Percentiles rank a stretch among this genome's conserved stretches.
Evolutionary conservation across 2,329 filamentous ascomycete genomes (phyloP).

Genomic region (Fusarium bactridioides): DNA sequence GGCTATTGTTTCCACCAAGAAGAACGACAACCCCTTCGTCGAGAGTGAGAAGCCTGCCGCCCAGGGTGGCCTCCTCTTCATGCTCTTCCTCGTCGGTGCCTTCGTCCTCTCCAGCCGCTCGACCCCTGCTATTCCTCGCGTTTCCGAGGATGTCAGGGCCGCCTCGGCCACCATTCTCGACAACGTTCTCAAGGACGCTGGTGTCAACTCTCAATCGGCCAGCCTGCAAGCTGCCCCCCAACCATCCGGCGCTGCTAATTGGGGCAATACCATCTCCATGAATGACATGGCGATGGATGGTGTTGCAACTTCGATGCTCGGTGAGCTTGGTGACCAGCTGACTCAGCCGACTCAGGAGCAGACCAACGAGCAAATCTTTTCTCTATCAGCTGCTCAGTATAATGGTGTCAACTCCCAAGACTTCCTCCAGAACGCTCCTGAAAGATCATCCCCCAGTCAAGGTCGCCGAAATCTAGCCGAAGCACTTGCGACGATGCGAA

Average conservation of each 20-base stretch:
- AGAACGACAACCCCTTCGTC: constrained; percentile 51
- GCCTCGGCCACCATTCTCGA: constrained; percentile 81
- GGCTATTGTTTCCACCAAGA: constrained; percentile 62
- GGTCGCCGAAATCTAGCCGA: constrained; percentile 80
- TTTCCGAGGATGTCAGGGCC: constrained; percentile 81
- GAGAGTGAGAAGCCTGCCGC: constrained; percentile 72
- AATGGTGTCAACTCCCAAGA: constrained; percentile 75
- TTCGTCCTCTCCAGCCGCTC: constrained; percentile 91
- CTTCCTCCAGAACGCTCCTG: constrained; percentile 67
- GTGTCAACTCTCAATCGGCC: constrained; percentile 58
- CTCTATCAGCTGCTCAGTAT: constrained; percentile 86
- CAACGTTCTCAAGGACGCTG: constrained; percentile 83
- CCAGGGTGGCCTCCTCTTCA: constrained; percentile 85
- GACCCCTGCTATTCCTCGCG: constrained; percentile 74
- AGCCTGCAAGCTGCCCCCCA: constrained; percentile 59
- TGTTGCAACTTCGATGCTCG: constrained; percentile 67
- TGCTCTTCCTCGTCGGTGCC: constrained; percentile 95
- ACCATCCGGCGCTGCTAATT: constrained; percentile 56
- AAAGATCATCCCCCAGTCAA: constrained; percentile 62
- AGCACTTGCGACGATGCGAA: constrained; percentile 80
- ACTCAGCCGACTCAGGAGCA: constrained; percentile 83
- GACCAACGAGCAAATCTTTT: constrained; percentile 87
- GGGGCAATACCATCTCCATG: constrained; percentile 53
- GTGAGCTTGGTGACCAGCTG: constrained; percentile 72
- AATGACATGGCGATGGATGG: constrained; percentile 47